A percentile compares a stretch with the other conserved stretches of the same genome.
These are phyloP conservation scores for Catharanthus roseus DNA, from an alignment of 257 asterid species.

Conservation along the genomic window DNA sequence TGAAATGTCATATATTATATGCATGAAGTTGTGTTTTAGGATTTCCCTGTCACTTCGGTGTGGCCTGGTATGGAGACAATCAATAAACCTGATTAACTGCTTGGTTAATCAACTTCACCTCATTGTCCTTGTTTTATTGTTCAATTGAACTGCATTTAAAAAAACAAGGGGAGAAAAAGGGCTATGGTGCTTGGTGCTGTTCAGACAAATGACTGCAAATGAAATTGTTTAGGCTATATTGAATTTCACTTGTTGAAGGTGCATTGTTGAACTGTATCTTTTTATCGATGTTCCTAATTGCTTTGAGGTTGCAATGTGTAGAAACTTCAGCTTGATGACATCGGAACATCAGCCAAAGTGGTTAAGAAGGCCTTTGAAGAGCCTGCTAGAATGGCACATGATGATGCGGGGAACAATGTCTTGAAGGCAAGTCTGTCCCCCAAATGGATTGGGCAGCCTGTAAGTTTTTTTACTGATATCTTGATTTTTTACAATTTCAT, in stretches of 20 bases:
- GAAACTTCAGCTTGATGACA: conserved; percentile 48
- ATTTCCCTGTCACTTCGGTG: background rate
- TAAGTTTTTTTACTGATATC: conserved; percentile 28
- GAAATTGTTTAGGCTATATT: background rate
- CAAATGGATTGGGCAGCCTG: conserved; percentile 43
- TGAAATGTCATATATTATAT: background rate
- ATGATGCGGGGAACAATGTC: conserved; percentile 21
- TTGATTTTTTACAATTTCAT: background rate
- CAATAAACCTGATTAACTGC: background rate
- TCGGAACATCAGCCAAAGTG: conserved; percentile 29
- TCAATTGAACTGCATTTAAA: background rate
- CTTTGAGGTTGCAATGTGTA: conserved; percentile 29
- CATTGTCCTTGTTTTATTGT: background rate
- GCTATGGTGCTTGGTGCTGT: background rate
- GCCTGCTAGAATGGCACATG: conserved; percentile 24
- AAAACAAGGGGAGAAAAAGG: too few species aligned
- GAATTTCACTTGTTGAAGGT: background rate
- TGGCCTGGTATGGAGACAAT: background rate
- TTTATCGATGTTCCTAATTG: background rate
- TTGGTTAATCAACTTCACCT: background rate
- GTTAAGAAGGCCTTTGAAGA: conserved; percentile 26
- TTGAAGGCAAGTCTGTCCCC: conserved; percentile 29
- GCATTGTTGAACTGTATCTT: background rate
- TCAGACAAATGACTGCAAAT: background rate
- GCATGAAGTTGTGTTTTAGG: background rate